phyloP scores from a whole-genome alignment of 345 rosid species.

The Cardamine resedifolia region DNA sequence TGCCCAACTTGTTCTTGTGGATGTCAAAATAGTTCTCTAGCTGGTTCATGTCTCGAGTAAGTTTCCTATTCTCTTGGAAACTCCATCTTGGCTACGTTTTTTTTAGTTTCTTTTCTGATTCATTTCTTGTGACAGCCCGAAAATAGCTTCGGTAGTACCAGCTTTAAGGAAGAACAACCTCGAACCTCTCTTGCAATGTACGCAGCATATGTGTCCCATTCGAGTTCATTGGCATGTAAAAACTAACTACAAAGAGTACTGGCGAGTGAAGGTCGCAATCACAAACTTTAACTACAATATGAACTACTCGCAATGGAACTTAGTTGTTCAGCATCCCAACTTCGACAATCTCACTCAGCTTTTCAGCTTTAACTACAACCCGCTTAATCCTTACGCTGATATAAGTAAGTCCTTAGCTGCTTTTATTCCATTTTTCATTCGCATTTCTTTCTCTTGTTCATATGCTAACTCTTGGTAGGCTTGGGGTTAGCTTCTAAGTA shows the following conservation, averaged over 20 bases:
- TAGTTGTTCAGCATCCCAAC: slow-evolving; percentile 84
- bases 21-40: slow-evolving; percentile 51
- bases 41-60: slow-evolving; percentile 76
- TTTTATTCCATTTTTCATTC: not conserved
- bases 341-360: slow-evolving; percentile 66
- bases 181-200: slow-evolving; percentile 66
- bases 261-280: slow-evolving; percentile 79
- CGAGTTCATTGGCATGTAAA: slow-evolving; percentile 93
- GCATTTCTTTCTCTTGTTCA: not conserved
- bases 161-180: slow-evolving; percentile 41
- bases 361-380: slow-evolving; percentile 72
- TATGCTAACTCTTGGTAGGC: not conserved
- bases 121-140: slow-evolving; percentile 36
- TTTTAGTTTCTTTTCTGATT: not conserved
- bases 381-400: slow-evolving; percentile 55
- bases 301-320: slow-evolving; percentile 84
- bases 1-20: slow-evolving; percentile 89
- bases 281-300: slow-evolving; percentile 79
- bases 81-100: slow-evolving; percentile 4
- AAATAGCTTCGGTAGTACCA: slow-evolving; percentile 65
- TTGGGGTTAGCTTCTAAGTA: not conserved
- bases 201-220: slow-evolving; percentile 90
- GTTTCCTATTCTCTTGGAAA: slow-evolving; percentile 35
- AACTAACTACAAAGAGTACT: slow-evolving; percentile 73
- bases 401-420: slow-evolving; percentile 59